Percentiles rank a stretch among this genome's conserved stretches.
These are phyloP conservation scores for Calonectria fujianensis DNA, from an alignment of 2,329 filamentous ascomycete species.

Conservation along the genomic window DNA sequence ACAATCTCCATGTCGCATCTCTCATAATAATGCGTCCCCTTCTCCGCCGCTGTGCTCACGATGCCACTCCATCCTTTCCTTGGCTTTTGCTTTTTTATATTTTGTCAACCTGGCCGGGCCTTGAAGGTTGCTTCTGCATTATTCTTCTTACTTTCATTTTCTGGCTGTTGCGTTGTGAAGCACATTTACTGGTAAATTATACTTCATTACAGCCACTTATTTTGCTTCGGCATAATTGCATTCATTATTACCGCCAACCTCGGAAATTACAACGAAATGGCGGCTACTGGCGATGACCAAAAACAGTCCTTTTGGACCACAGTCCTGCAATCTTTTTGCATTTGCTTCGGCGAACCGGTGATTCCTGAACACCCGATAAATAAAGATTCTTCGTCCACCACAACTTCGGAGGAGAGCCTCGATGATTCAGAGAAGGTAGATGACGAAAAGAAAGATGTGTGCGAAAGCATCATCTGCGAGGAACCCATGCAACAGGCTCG, in stretches of 20 bases:
- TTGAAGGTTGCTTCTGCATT: conserved; percentile 12
- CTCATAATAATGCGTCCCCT: conserved; percentile 10
- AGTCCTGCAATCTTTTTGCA: not conserved
- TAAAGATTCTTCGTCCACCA: not conserved
- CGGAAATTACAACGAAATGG: not conserved
- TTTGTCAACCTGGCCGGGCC: not conserved
- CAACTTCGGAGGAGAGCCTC: not conserved
- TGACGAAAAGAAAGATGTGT: not conserved
- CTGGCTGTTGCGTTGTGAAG: not conserved
- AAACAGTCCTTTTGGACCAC: conserved; percentile 5
- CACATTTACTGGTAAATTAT: conserved; percentile 3
- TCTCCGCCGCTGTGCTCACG: not conserved
- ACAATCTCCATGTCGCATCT: conserved; percentile 6
- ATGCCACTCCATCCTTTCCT: not conserved
- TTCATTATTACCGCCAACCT: conserved; percentile 5
- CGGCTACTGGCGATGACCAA: not conserved
- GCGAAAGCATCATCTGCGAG: not conserved
- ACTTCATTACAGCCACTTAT: not conserved
- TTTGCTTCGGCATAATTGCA: conserved; percentile 6
- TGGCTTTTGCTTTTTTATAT: not conserved
- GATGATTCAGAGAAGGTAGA: not conserved
- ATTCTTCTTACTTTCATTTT: not conserved
- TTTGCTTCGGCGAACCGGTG: not conserved
- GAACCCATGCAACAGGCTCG: not conserved
- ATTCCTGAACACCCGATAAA: not conserved